Evolutionary conservation across 768 basidiomycete species (phyloP).

Genomic region (Pisolithus marmoratus): DNA sequence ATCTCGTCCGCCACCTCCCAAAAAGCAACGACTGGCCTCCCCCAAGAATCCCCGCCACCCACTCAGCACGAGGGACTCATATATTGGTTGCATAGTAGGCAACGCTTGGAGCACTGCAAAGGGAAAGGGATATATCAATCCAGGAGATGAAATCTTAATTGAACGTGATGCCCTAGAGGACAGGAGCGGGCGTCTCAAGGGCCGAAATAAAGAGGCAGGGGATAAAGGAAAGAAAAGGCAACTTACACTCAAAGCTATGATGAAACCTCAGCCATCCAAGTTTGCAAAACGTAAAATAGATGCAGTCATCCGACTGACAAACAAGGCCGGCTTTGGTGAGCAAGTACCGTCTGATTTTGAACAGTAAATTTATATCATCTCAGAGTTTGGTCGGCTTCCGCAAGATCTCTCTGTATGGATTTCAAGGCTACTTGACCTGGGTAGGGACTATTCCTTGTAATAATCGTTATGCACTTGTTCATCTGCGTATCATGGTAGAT

Average conservation of each 20-base stretch:
- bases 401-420: slow-evolving; percentile 70
- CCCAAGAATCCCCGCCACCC: slow-evolving; percentile 2
- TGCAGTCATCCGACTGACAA: slow-evolving; percentile 62
- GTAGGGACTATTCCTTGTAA: slow-evolving; percentile 27
- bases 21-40: slow-evolving; percentile 47
- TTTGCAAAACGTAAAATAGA: slow-evolving; percentile 47
- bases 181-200: slow-evolving; percentile 17
- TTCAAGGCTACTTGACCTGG: slow-evolving; percentile 65
- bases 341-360: neutral
- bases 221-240: slow-evolving; percentile 50
- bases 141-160: slow-evolving; percentile 54
- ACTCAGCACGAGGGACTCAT: slow-evolving; percentile 29
- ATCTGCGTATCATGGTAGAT: slow-evolving; percentile 30
- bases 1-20: slow-evolving; percentile 34
- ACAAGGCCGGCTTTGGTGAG: slow-evolving; percentile 59
- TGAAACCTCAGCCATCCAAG: slow-evolving; percentile 51
- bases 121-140: slow-evolving; percentile 63
- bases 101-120: slow-evolving; percentile 79
- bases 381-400: slow-evolving; percentile 76
- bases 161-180: slow-evolving; percentile 48
- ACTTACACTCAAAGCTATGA: slow-evolving; percentile 57
- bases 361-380: neutral
- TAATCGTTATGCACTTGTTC: neutral
- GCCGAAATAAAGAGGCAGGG: slow-evolving; percentile 29
- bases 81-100: slow-evolving; percentile 63